Base-by-base conservation (phyloP, 1,139 yeast species). In the Taphrina deformans region DNA sequence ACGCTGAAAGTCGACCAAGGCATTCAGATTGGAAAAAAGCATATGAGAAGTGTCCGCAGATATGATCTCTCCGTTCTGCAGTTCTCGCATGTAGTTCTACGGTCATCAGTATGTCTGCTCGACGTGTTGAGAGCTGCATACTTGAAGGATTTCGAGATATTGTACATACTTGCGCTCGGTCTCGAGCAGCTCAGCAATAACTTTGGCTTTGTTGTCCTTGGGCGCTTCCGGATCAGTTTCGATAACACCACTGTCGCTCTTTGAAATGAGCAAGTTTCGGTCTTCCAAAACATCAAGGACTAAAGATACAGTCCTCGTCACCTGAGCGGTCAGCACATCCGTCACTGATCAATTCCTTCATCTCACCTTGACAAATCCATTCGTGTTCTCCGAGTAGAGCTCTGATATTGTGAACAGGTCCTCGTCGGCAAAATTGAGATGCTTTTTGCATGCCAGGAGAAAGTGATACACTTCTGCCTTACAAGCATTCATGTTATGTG, bases 91-190 rank as follows among this genome's bases (percentile, higher is more conserved):
- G 76, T 90, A 95, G 52, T 77, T 77, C 59, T 70, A 69, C 27
- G 29, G 24, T 21, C 24, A 44, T 53, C 21, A 53, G 48, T 26
- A 21, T 38, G 16, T 27, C 18, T 24, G 3, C 16, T n/a, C 31
- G 26, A 24, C 14, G 24, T 16, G 21, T 6, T 38, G 44, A 5
- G n/a, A 38, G 4, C 64, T 33, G 33, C 33, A 29, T 61, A 66
- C 68, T 52, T 83, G 80, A 71, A 93, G 76, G 14, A 85, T 81
- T 75, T 92, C 97, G 70, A 93, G 79, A 75, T 93, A 98, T 74
- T 88, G 90, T 23, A 93, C 97, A 74, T 87, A 93, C 75, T 89
- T 91, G 70, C 98, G 81, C 76, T 93, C 99, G 1, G 97, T 90
- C 71, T 87, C 89, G 40, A 95, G 82, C 53, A 93, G 79, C 76